phyloP scores from a whole-genome alignment of 306 rosid species.

The Malus sieversii region DNA sequence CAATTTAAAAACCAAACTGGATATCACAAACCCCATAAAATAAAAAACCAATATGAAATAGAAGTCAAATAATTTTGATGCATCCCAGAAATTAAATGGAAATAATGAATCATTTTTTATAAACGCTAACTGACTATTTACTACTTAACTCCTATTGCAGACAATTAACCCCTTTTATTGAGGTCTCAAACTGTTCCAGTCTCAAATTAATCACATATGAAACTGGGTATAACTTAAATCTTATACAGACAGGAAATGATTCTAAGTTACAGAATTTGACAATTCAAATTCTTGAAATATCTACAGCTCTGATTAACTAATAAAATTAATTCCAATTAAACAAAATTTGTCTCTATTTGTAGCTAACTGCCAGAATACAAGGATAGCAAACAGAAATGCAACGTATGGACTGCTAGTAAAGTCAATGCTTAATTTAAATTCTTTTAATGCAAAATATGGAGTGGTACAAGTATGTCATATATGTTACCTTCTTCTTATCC shows the following conservation, averaged over 20 bases:
- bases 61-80: background rate
- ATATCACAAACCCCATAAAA: background rate
- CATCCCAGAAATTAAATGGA: background rate
- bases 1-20: background rate
- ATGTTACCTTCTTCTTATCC: conserved; percentile 67
- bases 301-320: background rate
- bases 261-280: background rate
- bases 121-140: background rate
- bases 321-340: background rate
- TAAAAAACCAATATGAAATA: background rate
- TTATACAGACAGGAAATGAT: background rate
- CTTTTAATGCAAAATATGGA: background rate
- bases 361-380: background rate
- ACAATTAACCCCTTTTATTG: background rate
- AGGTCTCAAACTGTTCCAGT: background rate
- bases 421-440: background rate
- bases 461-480: background rate
- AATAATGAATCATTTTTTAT: background rate
- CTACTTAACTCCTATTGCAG: background rate
- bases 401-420: background rate
- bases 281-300: background rate
- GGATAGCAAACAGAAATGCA: background rate
- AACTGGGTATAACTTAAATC: background rate
- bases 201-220: background rate
- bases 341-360: background rate